phyloP scores from a whole-genome alignment of 1,139 yeast genomes.

The Debaryomyces psychrophilus region DNA sequence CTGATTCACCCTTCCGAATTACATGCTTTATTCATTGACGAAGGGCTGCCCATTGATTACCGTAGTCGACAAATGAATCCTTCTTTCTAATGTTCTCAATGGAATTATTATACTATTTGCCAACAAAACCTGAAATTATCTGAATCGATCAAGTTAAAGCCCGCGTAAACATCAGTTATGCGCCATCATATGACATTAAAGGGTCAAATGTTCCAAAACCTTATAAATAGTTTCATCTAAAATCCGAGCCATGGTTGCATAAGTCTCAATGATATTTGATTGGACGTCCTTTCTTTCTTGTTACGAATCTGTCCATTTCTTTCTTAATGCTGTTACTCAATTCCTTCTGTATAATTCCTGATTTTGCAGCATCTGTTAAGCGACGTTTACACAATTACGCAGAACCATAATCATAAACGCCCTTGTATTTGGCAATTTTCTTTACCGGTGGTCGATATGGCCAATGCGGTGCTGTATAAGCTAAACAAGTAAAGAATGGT shows the following conservation, averaged over 20 bases:
- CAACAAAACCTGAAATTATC: conserved; percentile 30
- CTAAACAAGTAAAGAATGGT: conserved; percentile 56
- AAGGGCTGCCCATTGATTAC: conserved; percentile 67
- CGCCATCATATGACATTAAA: conserved; percentile 64
- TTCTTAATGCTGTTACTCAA: conserved; percentile 44
- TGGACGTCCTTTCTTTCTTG: conserved; percentile 38
- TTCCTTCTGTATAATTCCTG: conserved; percentile 48
- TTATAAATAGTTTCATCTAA: conserved; percentile 54
- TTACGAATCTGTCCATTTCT: conserved; percentile 45
- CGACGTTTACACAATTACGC: conserved; percentile 42
- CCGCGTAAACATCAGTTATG: conserved; percentile 60
- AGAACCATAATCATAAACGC: conserved; percentile 54
- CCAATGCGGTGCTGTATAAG: conserved; percentile 67
- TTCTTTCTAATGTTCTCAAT: conserved; percentile 51
- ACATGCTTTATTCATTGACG: conserved; percentile 54
- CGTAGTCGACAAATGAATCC: conserved; percentile 55
- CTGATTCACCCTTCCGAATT: conserved; percentile 60
- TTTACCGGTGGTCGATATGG: conserved; percentile 60
- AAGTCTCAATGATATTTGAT: conserved; percentile 53
- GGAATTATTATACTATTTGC: conserved; percentile 43
- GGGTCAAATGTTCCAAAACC: conserved; percentile 43
- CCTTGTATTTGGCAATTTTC: conserved; percentile 49
- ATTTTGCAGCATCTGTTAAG: conserved; percentile 39
- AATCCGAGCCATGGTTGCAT: conserved; percentile 64
- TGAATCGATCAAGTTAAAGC: conserved; percentile 47